phyloP scores from a whole-genome alignment of 345 rosid species.

The Eucalyptus microcorys region DNA sequence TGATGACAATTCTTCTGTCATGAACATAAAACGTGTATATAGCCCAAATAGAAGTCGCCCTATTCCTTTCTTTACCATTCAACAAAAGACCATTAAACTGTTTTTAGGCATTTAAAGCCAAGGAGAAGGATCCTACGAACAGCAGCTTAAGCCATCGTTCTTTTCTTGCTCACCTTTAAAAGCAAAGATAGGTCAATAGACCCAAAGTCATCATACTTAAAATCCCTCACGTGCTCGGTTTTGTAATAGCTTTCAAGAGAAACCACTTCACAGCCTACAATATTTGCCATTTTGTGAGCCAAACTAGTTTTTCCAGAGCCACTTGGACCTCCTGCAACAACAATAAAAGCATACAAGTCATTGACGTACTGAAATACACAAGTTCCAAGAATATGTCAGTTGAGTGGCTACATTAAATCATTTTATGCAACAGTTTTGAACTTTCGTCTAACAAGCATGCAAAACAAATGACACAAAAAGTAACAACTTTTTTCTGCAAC shows the following conservation, averaged over 20 bases:
- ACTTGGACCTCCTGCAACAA: constrained; percentile 93
- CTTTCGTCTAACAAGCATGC: not conserved
- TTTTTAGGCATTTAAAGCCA: not conserved
- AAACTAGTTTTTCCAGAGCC: constrained; percentile 99
- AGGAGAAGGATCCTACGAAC: not conserved
- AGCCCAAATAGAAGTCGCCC: not conserved
- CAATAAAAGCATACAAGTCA: not conserved
- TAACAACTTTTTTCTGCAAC: not conserved
- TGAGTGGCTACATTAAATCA: not conserved
- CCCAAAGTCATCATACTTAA: constrained; percentile 85
- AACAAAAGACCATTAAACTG: not conserved
- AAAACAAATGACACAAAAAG: not conserved
- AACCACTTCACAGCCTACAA: constrained; percentile 98
- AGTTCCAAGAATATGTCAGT: not conserved
- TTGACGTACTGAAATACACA: not conserved
- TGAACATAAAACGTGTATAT: not conserved
- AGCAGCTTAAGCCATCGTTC: not conserved
- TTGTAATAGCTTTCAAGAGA: constrained; percentile 95
- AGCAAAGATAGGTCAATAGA: constrained; percentile 85
- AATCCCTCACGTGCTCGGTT: constrained; percentile 79
- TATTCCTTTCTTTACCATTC: not conserved
- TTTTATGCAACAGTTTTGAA: not conserved
- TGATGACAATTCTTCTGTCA: not conserved
- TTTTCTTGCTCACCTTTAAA: constrained; percentile 48
- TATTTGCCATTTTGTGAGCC: constrained; percentile 99